Percentiles rank a stretch among this genome's conserved stretches.
Conservation (phyloP, 1,139 yeast species). For the Candida sp. region DNA sequence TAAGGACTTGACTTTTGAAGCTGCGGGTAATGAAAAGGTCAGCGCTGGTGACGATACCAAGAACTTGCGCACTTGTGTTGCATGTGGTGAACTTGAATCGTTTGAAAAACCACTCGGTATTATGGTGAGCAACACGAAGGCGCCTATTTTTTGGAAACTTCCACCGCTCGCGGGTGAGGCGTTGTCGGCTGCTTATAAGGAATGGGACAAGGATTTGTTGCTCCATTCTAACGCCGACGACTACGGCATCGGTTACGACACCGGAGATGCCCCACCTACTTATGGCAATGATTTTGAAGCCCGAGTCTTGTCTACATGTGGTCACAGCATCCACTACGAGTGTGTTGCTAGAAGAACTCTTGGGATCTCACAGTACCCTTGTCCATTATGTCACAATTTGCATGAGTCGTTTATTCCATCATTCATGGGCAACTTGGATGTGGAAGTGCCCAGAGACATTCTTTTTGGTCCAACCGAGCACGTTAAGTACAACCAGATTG, state of each 20-base stretch:
- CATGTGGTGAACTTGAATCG: constrained; percentile 66
- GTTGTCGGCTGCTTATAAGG: constrained; percentile 25
- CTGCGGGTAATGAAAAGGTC: constrained; percentile 9
- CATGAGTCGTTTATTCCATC: constrained; percentile 52
- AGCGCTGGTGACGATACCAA: constrained; percentile 13
- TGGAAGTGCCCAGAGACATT: constrained; percentile 17
- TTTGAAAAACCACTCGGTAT: constrained; percentile 54
- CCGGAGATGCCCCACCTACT: background rate
- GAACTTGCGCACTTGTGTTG: constrained; percentile 51
- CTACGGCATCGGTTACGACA: constrained; percentile 31
- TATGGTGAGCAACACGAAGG: constrained; percentile 42
- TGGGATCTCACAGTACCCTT: constrained; percentile 37
- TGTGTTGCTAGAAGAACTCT: constrained; percentile 50
- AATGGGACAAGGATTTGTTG: constrained; percentile 20
- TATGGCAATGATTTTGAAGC: constrained; percentile 16
- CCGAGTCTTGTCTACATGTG: constrained; percentile 61
- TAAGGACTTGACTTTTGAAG: constrained; percentile 19
- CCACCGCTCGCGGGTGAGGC: constrained; percentile 27
- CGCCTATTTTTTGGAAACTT: constrained; percentile 52
- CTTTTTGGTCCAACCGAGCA: constrained; percentile 18
- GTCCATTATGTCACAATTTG: constrained; percentile 69
- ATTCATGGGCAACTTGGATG: constrained; percentile 26
- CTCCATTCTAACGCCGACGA: constrained; percentile 16
- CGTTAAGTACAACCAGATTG: constrained; percentile 23
- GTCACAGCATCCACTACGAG: constrained; percentile 67